These are phyloP conservation scores for Allodekkera sacchari DNA, from an alignment of 805 yeast species.

Conservation along the genomic window DNA sequence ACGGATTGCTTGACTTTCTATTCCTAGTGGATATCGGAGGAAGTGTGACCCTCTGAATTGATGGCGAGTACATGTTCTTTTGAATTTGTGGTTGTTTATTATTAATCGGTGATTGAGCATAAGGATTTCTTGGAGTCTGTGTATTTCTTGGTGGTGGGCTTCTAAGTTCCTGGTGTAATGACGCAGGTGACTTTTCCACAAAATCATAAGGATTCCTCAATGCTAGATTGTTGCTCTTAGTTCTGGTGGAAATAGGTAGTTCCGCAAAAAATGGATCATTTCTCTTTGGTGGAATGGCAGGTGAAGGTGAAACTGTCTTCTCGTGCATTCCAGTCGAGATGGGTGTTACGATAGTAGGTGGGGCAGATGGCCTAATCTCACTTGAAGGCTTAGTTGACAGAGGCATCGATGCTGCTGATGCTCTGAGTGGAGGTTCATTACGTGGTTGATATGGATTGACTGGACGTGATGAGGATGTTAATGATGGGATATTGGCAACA, in stretches of 20 bases:
- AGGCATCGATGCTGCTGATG: no score
- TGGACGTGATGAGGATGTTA: no score
- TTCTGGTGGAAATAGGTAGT: slow-evolving; percentile 4
- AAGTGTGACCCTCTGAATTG: no score
- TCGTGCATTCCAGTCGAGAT: slow-evolving; percentile 11
- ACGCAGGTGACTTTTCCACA: no score
- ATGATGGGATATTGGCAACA: no score
- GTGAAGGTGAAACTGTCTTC: slow-evolving; percentile 4
- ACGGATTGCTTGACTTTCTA: slow-evolving; percentile 19
- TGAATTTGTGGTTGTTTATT: no score
- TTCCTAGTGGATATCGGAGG: slow-evolving; percentile 3
- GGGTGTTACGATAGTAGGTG: background rate
- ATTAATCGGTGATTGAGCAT: no score
- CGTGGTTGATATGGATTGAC: no score
- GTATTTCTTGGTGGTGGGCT: background rate
- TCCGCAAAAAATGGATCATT: slow-evolving; percentile 2
- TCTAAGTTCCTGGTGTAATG: no score
- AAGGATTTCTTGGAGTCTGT: background rate
- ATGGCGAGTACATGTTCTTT: no score
- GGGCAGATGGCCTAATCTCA: slow-evolving; percentile 1
- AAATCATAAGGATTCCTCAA: slow-evolving; percentile 3
- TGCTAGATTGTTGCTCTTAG: slow-evolving; percentile 1
- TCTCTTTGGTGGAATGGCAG: slow-evolving; percentile 5
- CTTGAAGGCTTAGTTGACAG: no score
- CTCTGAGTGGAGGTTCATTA: no score